Evolutionary conservation across 768 basidiomycete genomes (phyloP).

Genomic region (Myochromella boudieri): DNA sequence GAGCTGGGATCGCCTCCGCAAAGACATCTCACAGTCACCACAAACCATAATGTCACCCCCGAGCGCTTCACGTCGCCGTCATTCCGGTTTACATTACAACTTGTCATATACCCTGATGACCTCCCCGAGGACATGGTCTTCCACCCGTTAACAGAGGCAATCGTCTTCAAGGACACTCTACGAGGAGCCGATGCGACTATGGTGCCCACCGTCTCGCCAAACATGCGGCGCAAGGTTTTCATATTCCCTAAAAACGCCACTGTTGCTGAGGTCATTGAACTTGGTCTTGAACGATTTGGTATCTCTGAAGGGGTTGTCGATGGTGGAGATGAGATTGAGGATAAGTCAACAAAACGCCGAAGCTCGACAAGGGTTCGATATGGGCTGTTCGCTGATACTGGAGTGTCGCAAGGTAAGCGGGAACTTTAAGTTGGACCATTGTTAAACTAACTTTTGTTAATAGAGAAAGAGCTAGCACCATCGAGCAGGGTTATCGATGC

Average conservation of each 20-base stretch:
- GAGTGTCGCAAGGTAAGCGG: slow-evolving; percentile 67
- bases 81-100: slow-evolving; percentile 80
- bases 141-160: slow-evolving; percentile 89
- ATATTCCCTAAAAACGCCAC: slow-evolving; percentile 93
- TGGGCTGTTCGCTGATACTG: slow-evolving; percentile 62
- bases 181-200: slow-evolving; percentile 48
- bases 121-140: slow-evolving; percentile 95
- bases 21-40: slow-evolving; percentile 44
- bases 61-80: slow-evolving; percentile 85
- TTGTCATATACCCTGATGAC: slow-evolving; percentile 87
- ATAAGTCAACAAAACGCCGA: slow-evolving; percentile 80
- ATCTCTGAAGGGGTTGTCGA: slow-evolving; percentile 97
- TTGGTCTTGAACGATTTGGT: slow-evolving; percentile 90
- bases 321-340: slow-evolving; percentile 97
- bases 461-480: slow-evolving; percentile 78
- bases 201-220: slow-evolving; percentile 56
- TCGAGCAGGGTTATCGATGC: slow-evolving; percentile 86
- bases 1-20: slow-evolving; percentile 24
- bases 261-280: slow-evolving; percentile 94
- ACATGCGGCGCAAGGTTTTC: slow-evolving; percentile 77
- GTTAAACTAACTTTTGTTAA: slow-evolving; percentile 2
- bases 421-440: slow-evolving; percentile 12
- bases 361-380: slow-evolving; percentile 83
- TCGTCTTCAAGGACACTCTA: slow-evolving; percentile 81
- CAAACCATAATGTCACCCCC: slow-evolving; percentile 46